Base-by-base conservation (phyloP, 441 rosid species). In the Syzygium malaccense region DNA sequence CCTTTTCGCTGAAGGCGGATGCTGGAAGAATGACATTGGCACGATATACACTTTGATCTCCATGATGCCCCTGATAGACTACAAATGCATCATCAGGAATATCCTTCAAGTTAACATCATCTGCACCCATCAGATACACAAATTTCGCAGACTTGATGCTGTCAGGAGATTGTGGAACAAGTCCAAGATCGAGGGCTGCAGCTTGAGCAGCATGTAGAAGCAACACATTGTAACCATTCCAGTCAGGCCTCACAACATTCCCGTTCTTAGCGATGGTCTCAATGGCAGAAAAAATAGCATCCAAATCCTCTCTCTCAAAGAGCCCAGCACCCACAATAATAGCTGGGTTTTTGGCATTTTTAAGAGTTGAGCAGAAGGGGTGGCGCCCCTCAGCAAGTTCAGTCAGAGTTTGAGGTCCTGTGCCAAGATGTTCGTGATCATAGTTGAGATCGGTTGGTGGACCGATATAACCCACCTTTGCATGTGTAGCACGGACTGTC, bases 111-210 rank as follows among this genome's bases (percentile, higher is more conserved):
- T 95, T 90, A 85, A 96, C 93, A 83, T 97, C 98, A 90, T 97
- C 99, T 19, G 99, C 97, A 80, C 99, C 99, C 99, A 96, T 96
- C 87, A 97, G 88, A 92, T 96, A 97, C 45, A 96, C 96, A 37
- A 97, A 96, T 89, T 96, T 97, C 26, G 97, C 98, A 12, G 97
- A 91, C 91, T 95, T 95, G 0, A 97, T 90, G 90, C 97, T 91
- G 88, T 93, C 91, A 55, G 90, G 89, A 8, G 98, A 94, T 89
- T 93, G 95, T 75, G 98, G 97, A 48, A 96, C 93, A 78, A 97
- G 98, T 79, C 99, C 99, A 19, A 97, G 99, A 91, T 97, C 99
- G 54, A 97, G 98, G 55, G 99, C 94, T 30, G 99, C 99, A 48
- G 99, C 99, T 92, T 97, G 99, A 55, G 98, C 98, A 86, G 99